Conservation (phyloP, 2,329 filamentous ascomycete genomes). For the Emydomyces testavorans region DNA sequence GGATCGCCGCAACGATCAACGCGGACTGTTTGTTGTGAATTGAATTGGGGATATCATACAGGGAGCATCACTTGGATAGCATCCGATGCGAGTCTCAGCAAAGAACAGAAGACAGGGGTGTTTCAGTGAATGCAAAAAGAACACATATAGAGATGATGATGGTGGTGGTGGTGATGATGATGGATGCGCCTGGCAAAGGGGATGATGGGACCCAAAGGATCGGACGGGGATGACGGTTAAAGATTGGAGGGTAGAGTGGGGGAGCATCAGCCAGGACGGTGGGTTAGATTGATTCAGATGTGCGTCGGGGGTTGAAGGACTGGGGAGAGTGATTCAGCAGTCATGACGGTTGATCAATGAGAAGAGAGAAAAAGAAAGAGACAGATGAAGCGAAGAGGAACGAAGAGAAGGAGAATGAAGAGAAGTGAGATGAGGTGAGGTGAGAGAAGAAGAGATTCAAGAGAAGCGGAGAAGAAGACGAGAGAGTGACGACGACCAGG, state of each 20-base stretch:
- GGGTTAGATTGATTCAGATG: conserved; percentile 6
- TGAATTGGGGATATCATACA: background rate
- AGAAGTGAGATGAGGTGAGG: background rate
- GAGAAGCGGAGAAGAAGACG: background rate
- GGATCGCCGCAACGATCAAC: background rate
- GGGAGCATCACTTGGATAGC: background rate
- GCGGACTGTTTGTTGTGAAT: background rate
- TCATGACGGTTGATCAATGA: background rate
- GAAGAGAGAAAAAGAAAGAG: background rate
- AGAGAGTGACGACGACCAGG: too few relatives aligned
- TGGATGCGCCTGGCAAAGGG: background rate
- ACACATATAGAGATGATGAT: background rate
- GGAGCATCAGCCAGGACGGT: too few relatives aligned
- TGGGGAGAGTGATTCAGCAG: background rate
- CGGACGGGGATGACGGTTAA: background rate
- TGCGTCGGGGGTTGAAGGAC: background rate
- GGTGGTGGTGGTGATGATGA: background rate
- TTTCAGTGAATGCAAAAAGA: conserved; percentile 1
- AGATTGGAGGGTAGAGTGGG: background rate
- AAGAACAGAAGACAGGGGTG: background rate
- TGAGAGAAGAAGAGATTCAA: background rate
- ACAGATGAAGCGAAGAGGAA: background rate
- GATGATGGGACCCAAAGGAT: background rate
- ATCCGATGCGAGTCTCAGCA: background rate
- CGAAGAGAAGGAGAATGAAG: background rate